Base-by-base conservation (phyloP, 208 protist species). In the Wallacemonas sp. region DNA sequence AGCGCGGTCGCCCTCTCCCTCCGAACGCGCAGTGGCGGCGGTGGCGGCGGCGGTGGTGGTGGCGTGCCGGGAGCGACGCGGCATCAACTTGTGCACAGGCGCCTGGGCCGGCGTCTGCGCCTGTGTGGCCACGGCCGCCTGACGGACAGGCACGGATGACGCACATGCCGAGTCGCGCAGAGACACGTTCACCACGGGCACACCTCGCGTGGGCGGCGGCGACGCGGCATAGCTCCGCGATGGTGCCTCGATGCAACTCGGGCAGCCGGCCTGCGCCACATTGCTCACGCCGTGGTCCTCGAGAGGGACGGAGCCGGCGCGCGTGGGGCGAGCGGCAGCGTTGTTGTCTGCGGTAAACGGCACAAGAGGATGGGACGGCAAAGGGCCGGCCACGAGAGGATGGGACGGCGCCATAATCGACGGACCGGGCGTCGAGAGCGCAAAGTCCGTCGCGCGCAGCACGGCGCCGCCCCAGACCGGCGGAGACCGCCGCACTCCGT, bases 381-480 rank as follows among this genome's bases (percentile, higher is more conserved):
- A n/a, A n/a, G n/a, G n/a, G n/a, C n/a, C n/a, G n/a, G n/a, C n/a
- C n/a, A n/a, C n/a, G n/a, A n/a, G n/a, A n/a, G n/a, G n/a, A n/a
- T n/a, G n/a, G n/a, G n/a, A 41, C 14, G 14, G 10, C 7, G 36
- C 11, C 48, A 55, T 55, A 32, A 55, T 55, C 7, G 48, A 55
- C 5, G 48, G 48, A 5, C 48, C 48, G 16, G 48, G 48, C 26
- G 48, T 33, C 16, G 48, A 55, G 10, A 55, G 18, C 26, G 3
- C 48, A 55, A 55, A 55, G 22, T 55, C 48, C 3, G 20, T 14
- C 25, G 48, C 48, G 48, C 26, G 26, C 20, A 55, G 48, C n/a
- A 32, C 48, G 22, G 16, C 48, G 48, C 42, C 16, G 10, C 10
- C 36, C 36, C 36, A 41, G 7, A 14, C 14, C 36, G 36, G n/a